These are phyloP conservation scores for Hypoxylon sp. DNA, from an alignment of 2,329 filamentous ascomycete genomes.

Conservation along the genomic window DNA sequence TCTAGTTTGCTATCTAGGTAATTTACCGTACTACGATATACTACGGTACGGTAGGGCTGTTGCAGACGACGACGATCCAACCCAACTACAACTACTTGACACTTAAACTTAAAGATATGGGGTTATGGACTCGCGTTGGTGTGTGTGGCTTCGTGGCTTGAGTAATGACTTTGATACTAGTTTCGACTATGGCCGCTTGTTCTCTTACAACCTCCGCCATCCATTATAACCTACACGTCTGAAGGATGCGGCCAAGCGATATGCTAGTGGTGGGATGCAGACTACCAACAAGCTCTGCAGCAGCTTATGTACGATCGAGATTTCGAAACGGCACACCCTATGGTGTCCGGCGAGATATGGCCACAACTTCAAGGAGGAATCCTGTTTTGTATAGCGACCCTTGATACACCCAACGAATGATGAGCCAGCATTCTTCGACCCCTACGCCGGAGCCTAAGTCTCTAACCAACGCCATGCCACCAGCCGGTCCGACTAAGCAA, in stretches of 20 bases:
- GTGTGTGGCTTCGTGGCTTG: slow-evolving; percentile 24
- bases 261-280: slow-evolving; percentile 12
- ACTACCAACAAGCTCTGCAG: slow-evolving; percentile 3
- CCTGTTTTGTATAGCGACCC: slow-evolving; percentile 35
- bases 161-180: slow-evolving; percentile 7
- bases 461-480: slow-evolving; percentile 5
- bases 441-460: slow-evolving; percentile 2
- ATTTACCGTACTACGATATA: slow-evolving; percentile 1
- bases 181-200: slow-evolving; percentile 2
- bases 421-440: slow-evolving; percentile 4
- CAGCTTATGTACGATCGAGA: slow-evolving; percentile 36
- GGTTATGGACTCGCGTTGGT: not conserved
- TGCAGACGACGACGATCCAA: slow-evolving; percentile 5
- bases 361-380: slow-evolving; percentile 22
- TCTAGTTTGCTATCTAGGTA: not conserved
- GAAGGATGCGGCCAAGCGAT: slow-evolving; percentile 6
- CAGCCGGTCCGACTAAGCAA: slow-evolving; percentile 23
- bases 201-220: slow-evolving; percentile 12
- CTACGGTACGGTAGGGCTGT: slow-evolving; percentile 8
- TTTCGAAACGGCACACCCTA: slow-evolving; percentile 23
- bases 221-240: slow-evolving; percentile 10
- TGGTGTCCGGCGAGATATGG: slow-evolving; percentile 14
- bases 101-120: slow-evolving; percentile 4
- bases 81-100: slow-evolving; percentile 8
- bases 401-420: slow-evolving; percentile 29